A percentile compares a stretch with the other conserved stretches of the same genome.
phyloP scores from a whole-genome alignment of 768 basidiomycete species.

The Pleurotus pulmonarius region DNA sequence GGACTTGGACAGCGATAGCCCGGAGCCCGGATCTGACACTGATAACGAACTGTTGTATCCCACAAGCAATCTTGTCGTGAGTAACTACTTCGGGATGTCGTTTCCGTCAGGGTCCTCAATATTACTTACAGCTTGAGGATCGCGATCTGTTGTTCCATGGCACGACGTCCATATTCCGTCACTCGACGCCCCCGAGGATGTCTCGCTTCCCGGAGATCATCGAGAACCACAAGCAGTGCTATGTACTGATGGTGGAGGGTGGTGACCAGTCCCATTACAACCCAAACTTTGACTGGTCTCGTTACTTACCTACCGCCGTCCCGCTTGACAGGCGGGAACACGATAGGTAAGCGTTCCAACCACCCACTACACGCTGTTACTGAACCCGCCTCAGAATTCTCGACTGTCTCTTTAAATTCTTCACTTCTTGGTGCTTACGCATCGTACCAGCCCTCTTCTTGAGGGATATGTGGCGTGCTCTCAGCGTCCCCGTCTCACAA shows the following conservation, averaged over 20 bases:
- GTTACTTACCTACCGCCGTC: constrained; percentile 38
- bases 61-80: constrained; percentile 34
- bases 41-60: constrained; percentile 30
- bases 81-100: constrained; percentile 6
- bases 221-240: constrained; percentile 32
- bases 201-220: constrained; percentile 37
- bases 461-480: constrained; percentile 42
- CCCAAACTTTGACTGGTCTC: constrained; percentile 48
- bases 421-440: constrained; percentile 46
- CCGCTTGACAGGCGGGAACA: constrained; percentile 40
- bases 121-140: constrained; percentile 32
- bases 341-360: constrained; percentile 31
- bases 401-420: constrained; percentile 45
- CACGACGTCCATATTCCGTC: constrained; percentile 39
- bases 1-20: constrained; percentile 16
- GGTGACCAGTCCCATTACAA: constrained; percentile 33
- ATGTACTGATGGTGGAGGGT: constrained; percentile 39
- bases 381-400: constrained; percentile 28
- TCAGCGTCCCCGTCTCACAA: constrained; percentile 32
- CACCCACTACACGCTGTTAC: not conserved
- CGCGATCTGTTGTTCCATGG: constrained; percentile 37
- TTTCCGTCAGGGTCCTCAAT: not conserved
- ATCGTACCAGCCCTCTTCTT: constrained; percentile 46
- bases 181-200: constrained; percentile 20
- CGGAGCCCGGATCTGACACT: constrained; percentile 17